These are phyloP conservation scores for Sextonia rubra DNA, from an alignment of 164 flowering plant species.

Conservation along the genomic window DNA sequence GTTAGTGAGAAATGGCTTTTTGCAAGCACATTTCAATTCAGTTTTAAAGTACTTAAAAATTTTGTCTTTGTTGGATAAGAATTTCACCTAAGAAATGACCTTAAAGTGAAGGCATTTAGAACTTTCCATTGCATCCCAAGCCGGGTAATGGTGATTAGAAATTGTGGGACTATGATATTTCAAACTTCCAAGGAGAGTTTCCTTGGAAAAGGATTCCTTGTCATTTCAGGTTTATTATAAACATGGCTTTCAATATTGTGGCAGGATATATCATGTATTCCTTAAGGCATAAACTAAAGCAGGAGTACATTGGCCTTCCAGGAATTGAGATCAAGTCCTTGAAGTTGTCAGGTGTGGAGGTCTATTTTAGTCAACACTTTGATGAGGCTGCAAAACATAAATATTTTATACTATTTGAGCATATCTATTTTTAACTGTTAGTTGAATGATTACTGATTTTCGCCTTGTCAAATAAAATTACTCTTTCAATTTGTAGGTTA, in stretches of 20 bases:
- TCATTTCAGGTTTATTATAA: not conserved
- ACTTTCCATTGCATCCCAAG: constrained; percentile 81
- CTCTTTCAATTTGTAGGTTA: constrained; percentile 49
- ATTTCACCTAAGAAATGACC: constrained; percentile 58
- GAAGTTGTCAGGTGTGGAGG: no score
- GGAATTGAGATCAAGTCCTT: no score
- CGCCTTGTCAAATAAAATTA: not conserved
- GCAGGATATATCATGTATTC: no score
- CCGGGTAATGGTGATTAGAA: constrained; percentile 44
- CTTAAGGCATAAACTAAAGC: no score
- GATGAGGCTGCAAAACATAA: no score
- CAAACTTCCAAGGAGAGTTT: not conserved
- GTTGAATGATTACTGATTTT: not conserved
- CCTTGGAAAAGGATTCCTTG: not conserved
- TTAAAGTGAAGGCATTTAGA: constrained; percentile 75
- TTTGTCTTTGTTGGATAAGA: constrained; percentile 63
- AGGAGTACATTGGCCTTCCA: no score
- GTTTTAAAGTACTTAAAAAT: not conserved
- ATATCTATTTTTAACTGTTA: not conserved
- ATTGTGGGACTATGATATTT: not conserved
- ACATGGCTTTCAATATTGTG: not conserved
- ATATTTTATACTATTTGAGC: no score
- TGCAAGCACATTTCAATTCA: not conserved
- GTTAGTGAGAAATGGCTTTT: not conserved
- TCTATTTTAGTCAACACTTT: no score